Evolutionary conservation across 2,329 filamentous ascomycete species (phyloP).

Genomic region (Alternaria brassicicola): DNA sequence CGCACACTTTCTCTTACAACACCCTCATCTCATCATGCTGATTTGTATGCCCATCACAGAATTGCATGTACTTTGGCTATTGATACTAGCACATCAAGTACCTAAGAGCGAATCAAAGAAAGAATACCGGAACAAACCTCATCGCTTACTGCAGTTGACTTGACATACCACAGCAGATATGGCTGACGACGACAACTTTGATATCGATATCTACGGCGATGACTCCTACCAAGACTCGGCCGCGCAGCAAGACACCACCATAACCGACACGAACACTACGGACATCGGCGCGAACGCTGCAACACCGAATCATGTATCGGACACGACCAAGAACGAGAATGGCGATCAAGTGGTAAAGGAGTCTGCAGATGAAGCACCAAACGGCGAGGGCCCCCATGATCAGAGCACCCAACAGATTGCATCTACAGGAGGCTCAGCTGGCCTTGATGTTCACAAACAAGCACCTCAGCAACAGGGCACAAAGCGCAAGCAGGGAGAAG

Average conservation of each 20-base stretch:
- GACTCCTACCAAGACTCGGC: conserved; percentile 50
- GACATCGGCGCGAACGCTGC: conserved; percentile 43
- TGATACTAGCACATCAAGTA: conserved; percentile 46
- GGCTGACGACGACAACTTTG: conserved; percentile 71
- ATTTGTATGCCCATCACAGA: conserved; percentile 44
- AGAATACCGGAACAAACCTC: conserved; percentile 34
- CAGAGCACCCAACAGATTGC: conserved; percentile 51
- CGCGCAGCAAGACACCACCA: conserved; percentile 30
- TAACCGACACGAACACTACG: conserved; percentile 30
- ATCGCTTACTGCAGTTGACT: conserved; percentile 34
- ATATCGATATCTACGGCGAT: conserved; percentile 73
- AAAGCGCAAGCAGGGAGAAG: conserved; percentile 65
- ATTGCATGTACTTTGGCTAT: conserved; percentile 47
- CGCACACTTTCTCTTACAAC: conserved; percentile 18
- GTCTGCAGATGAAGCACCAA: conserved; percentile 26
- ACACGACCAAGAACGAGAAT: conserved; percentile 15
- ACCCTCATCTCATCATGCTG: conserved; percentile 39
- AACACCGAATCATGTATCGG: conserved; percentile 21
- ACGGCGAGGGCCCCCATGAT: conserved; percentile 32
- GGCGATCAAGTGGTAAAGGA: conserved; percentile 28
- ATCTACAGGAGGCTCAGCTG: conserved; percentile 50
- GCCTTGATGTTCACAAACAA: conserved; percentile 49
- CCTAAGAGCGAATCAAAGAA: conserved; percentile 48
- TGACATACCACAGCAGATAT: conserved; percentile 41
- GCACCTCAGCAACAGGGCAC: conserved; percentile 61